Percentiles rank a stretch among this genome's conserved stretches.
These are phyloP conservation scores for Trichoderma asperellum DNA, from an alignment of 2,329 filamentous ascomycete genomes.

Conservation along the genomic window DNA sequence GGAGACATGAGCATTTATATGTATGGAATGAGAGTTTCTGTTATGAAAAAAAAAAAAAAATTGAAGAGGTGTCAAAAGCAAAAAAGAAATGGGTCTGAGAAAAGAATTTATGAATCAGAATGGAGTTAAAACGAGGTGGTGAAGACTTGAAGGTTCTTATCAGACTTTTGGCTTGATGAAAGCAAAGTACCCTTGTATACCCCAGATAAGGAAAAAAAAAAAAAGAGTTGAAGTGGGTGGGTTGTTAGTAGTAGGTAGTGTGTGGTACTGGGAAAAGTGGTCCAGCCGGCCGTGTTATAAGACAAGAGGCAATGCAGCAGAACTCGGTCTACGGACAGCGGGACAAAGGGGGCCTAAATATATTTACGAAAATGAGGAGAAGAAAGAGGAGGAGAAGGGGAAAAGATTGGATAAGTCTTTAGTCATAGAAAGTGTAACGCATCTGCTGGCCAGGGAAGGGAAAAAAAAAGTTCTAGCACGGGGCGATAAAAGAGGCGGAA, in stretches of 20 bases:
- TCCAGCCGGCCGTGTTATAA: background rate
- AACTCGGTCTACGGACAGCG: background rate
- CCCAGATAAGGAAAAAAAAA: slow-evolving; percentile 22
- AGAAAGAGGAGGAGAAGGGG: background rate
- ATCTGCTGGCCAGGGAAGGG: background rate
- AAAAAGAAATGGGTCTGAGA: background rate
- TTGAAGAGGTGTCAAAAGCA: background rate
- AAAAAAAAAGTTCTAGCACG: slow-evolving; percentile 15
- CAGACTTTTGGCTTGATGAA: background rate
- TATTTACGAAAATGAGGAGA: background rate
- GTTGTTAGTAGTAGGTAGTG: background rate
- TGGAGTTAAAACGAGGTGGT: background rate
- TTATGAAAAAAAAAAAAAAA: background rate
- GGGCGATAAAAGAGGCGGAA: slow-evolving; percentile 32
- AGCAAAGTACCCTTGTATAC: background rate
- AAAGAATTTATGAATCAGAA: background rate
- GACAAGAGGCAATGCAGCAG: background rate
- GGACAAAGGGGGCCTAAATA: background rate
- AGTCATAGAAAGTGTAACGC: slow-evolving; percentile 23
- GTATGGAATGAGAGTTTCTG: background rate
- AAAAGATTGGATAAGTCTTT: slow-evolving; percentile 27
- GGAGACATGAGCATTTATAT: slow-evolving; percentile 31
- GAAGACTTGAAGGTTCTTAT: background rate
- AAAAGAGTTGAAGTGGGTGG: slow-evolving; percentile 26
- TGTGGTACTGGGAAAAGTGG: slow-evolving; percentile 20